phyloP scores from a whole-genome alignment of 2,329 filamentous ascomycete genomes.

The Fusarium avenaceum region DNA sequence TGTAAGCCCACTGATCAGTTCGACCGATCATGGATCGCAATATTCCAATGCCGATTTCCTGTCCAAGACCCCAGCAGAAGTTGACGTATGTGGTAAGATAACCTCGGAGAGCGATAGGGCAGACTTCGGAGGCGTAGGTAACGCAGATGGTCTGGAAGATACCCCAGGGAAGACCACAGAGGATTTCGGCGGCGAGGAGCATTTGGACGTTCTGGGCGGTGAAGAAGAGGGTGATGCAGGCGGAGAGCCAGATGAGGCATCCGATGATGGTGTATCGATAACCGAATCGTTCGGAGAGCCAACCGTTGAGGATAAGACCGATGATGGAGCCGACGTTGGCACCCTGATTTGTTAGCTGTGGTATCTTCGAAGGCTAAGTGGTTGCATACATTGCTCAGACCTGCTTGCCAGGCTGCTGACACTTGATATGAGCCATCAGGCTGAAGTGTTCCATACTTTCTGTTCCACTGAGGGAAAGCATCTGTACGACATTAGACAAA shows the following conservation, averaged over 20 bases:
- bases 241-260: conserved; percentile 36
- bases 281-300: conserved; percentile 38
- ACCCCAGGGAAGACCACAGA: conserved; percentile 43
- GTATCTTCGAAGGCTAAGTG: fast-evolving
- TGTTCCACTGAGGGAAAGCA: conserved; percentile 43
- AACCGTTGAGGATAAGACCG: conserved; percentile 43
- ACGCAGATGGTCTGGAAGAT: conserved; percentile 47
- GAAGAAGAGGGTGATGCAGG: conserved; percentile 44
- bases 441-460: conserved; percentile 38
- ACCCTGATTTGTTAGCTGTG: conserved; percentile 17
- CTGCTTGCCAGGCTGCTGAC: conserved; percentile 43
- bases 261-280: conserved; percentile 44
- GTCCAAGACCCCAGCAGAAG: conserved; percentile 81
- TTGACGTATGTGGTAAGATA: conserved; percentile 82
- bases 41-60: conserved; percentile 80
- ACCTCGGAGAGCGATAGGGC: conserved; percentile 77
- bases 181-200: conserved; percentile 42
- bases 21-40: conserved; percentile 76
- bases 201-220: conserved; percentile 43
- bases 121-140: conserved; percentile 71
- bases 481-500: conserved; percentile 5
- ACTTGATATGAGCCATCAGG: conserved; percentile 40
- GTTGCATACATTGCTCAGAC: conserved; percentile 35
- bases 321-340: conserved; percentile 43
- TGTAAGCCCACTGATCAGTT: conserved; percentile 76